Evolutionary conservation across 495 filamentous ascomycete species (phyloP).

Genomic region (Hypoxylon fuscum): DNA sequence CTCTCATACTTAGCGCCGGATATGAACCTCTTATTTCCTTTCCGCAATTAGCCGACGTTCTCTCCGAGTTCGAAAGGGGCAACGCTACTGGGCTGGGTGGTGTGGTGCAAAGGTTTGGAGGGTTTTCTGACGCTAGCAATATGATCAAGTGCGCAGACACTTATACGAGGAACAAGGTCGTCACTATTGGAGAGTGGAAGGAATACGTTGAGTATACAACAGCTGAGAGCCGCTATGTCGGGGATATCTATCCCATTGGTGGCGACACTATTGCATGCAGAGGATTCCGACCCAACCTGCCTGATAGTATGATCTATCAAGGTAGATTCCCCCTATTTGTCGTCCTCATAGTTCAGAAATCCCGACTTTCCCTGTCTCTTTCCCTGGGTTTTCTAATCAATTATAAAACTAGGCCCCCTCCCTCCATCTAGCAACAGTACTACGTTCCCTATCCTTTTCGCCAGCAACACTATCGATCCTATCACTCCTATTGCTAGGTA

Average conservation of each 20-base stretch:
- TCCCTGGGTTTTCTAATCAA: too few species aligned
- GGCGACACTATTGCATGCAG: slow-evolving; percentile 21
- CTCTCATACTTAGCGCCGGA: slow-evolving; percentile 17
- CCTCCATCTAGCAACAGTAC: slow-evolving; percentile 31
- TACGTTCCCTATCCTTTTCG: slow-evolving; percentile 59
- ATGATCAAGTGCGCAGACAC: slow-evolving; percentile 33
- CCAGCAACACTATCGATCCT: slow-evolving; percentile 59
- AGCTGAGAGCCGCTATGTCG: slow-evolving; percentile 28
- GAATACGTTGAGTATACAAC: slow-evolving; percentile 22
- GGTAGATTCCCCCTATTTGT: slow-evolving; percentile 12
- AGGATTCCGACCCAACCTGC: slow-evolving; percentile 23
- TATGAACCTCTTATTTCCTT: slow-evolving; percentile 29
- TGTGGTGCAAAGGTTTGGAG: too few species aligned
- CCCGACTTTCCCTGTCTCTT: background rate
- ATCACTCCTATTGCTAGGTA: slow-evolving; percentile 50
- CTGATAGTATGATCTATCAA: slow-evolving; percentile 31
- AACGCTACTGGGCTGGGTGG: slow-evolving; percentile 5
- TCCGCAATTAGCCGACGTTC: slow-evolving; percentile 24
- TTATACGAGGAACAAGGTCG: slow-evolving; percentile 28
- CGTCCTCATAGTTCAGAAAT: too few species aligned
- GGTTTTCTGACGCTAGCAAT: slow-evolving; percentile 13
- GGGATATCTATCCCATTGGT: slow-evolving; percentile 28
- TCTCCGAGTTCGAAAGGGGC: slow-evolving; percentile 34
- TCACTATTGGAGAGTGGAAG: slow-evolving; percentile 24
- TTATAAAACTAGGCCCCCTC: too few species aligned